Evolutionary conservation across 176 grass and related monocot species (phyloP).

Genomic region (Carex cristatella): DNA sequence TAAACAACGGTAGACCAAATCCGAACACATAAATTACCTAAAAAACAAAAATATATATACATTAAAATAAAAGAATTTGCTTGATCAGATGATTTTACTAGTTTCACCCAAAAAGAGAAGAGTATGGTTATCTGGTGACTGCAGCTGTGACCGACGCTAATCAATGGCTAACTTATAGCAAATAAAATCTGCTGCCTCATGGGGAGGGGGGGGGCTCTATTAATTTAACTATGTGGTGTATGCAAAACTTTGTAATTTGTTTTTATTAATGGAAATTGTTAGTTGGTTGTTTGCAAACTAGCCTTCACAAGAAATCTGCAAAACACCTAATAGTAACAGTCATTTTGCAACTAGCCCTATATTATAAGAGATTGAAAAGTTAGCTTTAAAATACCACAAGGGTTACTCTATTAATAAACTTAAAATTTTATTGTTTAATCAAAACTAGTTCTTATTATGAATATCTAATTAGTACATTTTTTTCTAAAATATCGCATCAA

Average conservation of each 20-base stretch:
- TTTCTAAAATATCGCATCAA: not conserved
- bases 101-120: not conserved
- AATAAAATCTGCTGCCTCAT: too few relatives aligned
- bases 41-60: conserved; percentile 18
- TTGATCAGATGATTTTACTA: not conserved
- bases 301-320: not conserved
- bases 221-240: too few relatives aligned
- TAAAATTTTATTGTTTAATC: not conserved
- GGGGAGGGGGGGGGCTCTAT: too few relatives aligned
- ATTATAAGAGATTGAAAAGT: not conserved
- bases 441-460: not conserved
- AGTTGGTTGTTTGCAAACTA: too few relatives aligned
- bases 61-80: conserved; percentile 4
- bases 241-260: too few relatives aligned
- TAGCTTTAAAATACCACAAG: not conserved
- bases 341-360: conserved; percentile 7
- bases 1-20: conserved; percentile 72
- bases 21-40: conserved; percentile 94
- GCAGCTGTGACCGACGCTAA: too few relatives aligned
- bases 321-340: conserved; percentile 5
- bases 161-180: too few relatives aligned
- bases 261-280: too few relatives aligned
- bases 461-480: not conserved
- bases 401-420: not conserved
- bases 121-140: too few relatives aligned